phyloP scores from a whole-genome alignment of 768 basidiomycete genomes.

The Leucosporidium creatinivorum region DNA sequence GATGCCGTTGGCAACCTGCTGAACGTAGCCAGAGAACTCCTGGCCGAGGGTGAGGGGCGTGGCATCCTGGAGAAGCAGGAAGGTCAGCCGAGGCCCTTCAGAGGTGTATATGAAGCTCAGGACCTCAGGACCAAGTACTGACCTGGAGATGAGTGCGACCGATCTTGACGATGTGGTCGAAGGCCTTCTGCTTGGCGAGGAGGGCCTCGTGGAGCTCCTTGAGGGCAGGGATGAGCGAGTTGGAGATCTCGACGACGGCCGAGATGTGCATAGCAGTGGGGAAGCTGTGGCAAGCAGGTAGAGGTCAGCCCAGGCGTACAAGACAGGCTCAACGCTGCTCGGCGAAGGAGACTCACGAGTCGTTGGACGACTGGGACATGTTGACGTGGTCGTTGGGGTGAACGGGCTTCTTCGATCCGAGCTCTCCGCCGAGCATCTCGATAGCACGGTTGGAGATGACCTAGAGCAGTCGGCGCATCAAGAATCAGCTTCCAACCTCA shows the following conservation, averaged over 20 bases:
- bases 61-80: constrained; percentile 59
- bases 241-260: constrained; percentile 77
- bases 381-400: constrained; percentile 99
- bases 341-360: constrained; percentile 59
- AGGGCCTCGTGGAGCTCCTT: constrained; percentile 75
- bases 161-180: constrained; percentile 93
- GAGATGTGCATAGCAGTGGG: constrained; percentile 99
- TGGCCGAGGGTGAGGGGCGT: constrained; percentile 96
- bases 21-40: constrained; percentile 97
- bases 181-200: constrained; percentile 69
- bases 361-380: constrained; percentile 97
- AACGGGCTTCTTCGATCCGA: constrained; percentile 93
- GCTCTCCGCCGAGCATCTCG: constrained; percentile 86
- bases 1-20: constrained; percentile 85
- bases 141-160: constrained; percentile 88
- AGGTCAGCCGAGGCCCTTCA: background rate
- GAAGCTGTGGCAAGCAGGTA: constrained; percentile 54
- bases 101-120: no score
- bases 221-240: constrained; percentile 74
- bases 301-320: background rate
- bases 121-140: no score
- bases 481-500: background rate
- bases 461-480: constrained; percentile 42
- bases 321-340: background rate
- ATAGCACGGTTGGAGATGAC: constrained; percentile 98